phyloP scores from a whole-genome alignment of 345 rosid species.

The Diplotaxis tenuifolia region DNA sequence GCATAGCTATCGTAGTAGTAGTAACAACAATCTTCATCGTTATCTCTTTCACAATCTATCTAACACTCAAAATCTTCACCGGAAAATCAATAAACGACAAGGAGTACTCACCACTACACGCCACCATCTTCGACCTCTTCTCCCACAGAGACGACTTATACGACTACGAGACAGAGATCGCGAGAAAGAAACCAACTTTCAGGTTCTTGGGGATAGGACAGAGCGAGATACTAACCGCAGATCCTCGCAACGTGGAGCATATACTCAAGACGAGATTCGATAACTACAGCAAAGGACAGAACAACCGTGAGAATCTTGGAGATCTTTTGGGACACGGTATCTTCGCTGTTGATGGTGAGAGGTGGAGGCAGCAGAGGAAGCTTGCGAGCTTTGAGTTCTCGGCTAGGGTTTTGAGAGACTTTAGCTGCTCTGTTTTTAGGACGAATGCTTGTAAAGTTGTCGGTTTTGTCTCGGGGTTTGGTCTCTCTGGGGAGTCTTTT shows the following conservation, averaged over 20 bases:
- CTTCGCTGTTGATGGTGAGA: slow-evolving; percentile 68
- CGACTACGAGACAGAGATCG: slow-evolving; percentile 54
- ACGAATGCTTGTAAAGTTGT: slow-evolving; percentile 52
- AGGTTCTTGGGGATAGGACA: slow-evolving; percentile 48
- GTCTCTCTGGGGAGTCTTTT: slow-evolving; percentile 38
- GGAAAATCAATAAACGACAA: slow-evolving; percentile 54
- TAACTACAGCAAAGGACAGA: slow-evolving; percentile 49
- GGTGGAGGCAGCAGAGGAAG: slow-evolving; percentile 85
- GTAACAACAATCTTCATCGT: slow-evolving; percentile 30
- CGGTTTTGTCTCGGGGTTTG: slow-evolving; percentile 30
- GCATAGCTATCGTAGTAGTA: slow-evolving; percentile 21
- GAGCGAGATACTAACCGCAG: slow-evolving; percentile 54
- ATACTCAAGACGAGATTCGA: slow-evolving; percentile 56
- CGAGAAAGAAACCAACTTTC: slow-evolving; percentile 46
- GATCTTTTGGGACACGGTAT: slow-evolving; percentile 86
- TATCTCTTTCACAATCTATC: slow-evolving; percentile 16
- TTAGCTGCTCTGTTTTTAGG: slow-evolving; percentile 64
- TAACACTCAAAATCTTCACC: slow-evolving; percentile 35
- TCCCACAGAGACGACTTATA: slow-evolving; percentile 48
- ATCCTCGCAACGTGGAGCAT: slow-evolving; percentile 64
- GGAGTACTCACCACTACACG: slow-evolving; percentile 51
- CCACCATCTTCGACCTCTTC: slow-evolving; percentile 48
- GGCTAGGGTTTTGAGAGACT: slow-evolving; percentile 62
- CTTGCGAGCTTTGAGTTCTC: slow-evolving; percentile 75
- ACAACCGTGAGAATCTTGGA: slow-evolving; percentile 17